A percentile compares a stretch with the other conserved stretches of the same genome.
Conservation (phyloP, 129 eudicot genomes). For the Flaveria linearis region DNA sequence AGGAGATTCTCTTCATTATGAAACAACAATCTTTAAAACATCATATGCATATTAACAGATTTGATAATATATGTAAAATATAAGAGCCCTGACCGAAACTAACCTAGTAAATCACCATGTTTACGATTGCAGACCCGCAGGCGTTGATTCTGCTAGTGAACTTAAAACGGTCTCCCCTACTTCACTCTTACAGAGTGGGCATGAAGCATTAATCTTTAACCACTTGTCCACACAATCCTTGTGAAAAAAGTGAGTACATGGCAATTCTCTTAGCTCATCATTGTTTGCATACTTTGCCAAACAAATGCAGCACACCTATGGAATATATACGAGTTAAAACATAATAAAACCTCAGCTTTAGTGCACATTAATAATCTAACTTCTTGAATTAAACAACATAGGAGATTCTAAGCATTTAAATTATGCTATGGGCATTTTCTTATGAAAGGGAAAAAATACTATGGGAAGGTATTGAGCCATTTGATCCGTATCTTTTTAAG, state of each 20-base stretch:
- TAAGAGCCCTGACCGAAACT: constrained; percentile 23
- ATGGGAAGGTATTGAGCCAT: neutral
- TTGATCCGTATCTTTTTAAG: neutral
- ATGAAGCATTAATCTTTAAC: constrained; percentile 83
- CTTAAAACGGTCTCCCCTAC: constrained; percentile 70
- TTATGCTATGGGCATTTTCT: neutral
- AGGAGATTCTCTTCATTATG: constrained; percentile 28
- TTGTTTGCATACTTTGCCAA: constrained; percentile 89
- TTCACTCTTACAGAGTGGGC: constrained; percentile 91
- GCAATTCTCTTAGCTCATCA: constrained; percentile 79
- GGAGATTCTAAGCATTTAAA: neutral
- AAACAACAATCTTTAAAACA: constrained; percentile 27
- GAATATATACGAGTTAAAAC: neutral
- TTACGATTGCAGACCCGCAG: constrained; percentile 27
- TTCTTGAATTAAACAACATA: neutral
- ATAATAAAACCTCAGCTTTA: neutral
- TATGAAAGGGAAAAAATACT: neutral
- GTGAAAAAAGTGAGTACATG: constrained; percentile 86
- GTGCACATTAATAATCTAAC: neutral
- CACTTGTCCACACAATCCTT: constrained; percentile 95
- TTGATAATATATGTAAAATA: constrained; percentile 18
- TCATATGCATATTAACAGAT: constrained; percentile 32
- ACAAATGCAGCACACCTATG: constrained; percentile 93
- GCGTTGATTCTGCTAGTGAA: constrained; percentile 50
- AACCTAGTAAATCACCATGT: constrained; percentile 8